Base-by-base conservation (phyloP, 139 green algal species). In the Nannochloris sp. region DNA sequence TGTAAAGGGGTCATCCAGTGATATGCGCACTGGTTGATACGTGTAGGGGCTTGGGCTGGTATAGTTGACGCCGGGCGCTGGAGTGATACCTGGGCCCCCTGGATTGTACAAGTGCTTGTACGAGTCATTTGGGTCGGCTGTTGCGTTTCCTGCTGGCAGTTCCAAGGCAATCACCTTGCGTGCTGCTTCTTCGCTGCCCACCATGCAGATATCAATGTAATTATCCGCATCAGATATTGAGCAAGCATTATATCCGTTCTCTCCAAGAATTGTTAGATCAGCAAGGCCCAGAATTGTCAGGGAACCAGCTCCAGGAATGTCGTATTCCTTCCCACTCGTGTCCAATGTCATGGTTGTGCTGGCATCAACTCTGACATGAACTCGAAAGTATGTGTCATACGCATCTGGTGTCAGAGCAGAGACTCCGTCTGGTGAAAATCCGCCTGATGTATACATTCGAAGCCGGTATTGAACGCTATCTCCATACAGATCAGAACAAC, bases 31-130 rank as follows among this genome's bases (percentile, higher is more conserved):
- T 7, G 18, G 18, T 54, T 54, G 48, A 54, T 24, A 21, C 1
- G 18, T n/a, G 46, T 53, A 53, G 18, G 18, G 18, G n/a, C 18
- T 24, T 53, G 46, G 46, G 18, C n/a, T n/a, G 11, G 46, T 53
- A 8, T 53, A 53, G 46, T 53, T 53, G 46, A 53, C 46, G 18
- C 46, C 46, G 6, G 46, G 46, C 0, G 46, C n/a, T 24, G 46
- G 46, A 21, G 24, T 21, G 46, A 5, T 53, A 14, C 46, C 46
- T 24, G 46, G 46, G 0, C 46, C 46, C 18, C 46, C 46, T 24
- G 46, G 46, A 53, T 53, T 53, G 46, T 53, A 53, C 46, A 53
- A 53, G n/a, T 21, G 18, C 46, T 53, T 53, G 46, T 53, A 53
- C 7, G 18, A 21, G 18, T 12, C 46, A 53, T n/a, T 18, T 24